Percentiles rank a stretch among this genome's conserved stretches.
Evolutionary conservation across 768 basidiomycete genomes (phyloP).

Genomic region (Cytidiella melzeri): DNA sequence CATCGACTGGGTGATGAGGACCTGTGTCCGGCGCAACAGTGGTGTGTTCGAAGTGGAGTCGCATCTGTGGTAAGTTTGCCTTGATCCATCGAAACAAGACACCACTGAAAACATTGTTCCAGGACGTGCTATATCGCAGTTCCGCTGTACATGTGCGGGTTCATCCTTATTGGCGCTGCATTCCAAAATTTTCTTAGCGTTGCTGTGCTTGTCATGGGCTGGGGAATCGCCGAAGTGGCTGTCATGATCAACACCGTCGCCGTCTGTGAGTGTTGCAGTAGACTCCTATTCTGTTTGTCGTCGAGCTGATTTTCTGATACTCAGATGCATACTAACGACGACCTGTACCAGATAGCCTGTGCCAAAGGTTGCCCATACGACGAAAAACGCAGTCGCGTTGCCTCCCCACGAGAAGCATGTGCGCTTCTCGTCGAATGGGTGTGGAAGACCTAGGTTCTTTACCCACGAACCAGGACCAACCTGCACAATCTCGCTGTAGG

Average conservation of each 20-base stretch:
- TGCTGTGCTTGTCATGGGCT: slow-evolving; percentile 58
- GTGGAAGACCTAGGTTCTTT: slow-evolving; percentile 49
- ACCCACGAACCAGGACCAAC: slow-evolving; percentile 69
- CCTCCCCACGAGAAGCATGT: slow-evolving; percentile 49
- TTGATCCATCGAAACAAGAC: neutral
- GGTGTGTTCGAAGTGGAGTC: slow-evolving; percentile 52
- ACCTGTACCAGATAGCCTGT: slow-evolving; percentile 13
- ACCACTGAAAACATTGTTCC: neutral
- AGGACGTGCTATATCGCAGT: slow-evolving; percentile 60
- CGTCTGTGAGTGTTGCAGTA: slow-evolving; percentile 45
- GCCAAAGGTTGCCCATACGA: slow-evolving; percentile 24
- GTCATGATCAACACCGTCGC: slow-evolving; percentile 59
- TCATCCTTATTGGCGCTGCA: slow-evolving; percentile 49
- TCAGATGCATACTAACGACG: slow-evolving; percentile 36
- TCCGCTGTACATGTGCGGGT: slow-evolving; percentile 56
- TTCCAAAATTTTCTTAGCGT: slow-evolving; percentile 46
- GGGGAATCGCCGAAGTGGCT: slow-evolving; percentile 55
- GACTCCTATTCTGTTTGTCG: no score
- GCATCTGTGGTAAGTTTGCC: slow-evolving; percentile 45
- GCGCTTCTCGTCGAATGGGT: slow-evolving; percentile 46
- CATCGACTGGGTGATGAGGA: slow-evolving; percentile 44
- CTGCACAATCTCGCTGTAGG: slow-evolving; percentile 54
- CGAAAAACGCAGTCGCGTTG: slow-evolving; percentile 19
- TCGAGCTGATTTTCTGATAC: no score
- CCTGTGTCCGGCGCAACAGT: slow-evolving; percentile 36